Evolutionary conservation across 257 asterid species (phyloP), one percentile per base, ranked within the genome.

Genomic region (Knoxia roxburghii): DNA sequence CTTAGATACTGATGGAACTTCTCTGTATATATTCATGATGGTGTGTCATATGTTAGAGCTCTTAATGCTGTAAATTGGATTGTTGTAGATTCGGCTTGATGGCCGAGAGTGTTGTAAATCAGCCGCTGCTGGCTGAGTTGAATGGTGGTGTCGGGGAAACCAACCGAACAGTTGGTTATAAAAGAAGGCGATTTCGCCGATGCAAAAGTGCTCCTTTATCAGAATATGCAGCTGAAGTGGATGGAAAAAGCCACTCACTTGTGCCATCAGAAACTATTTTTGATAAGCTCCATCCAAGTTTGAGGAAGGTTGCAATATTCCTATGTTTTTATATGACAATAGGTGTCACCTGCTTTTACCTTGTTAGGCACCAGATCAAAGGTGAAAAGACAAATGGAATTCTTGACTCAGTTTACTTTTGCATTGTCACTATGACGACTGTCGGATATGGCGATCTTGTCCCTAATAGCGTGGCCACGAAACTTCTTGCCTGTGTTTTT

Each of bases 401-500:
- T 70, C 93, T 93, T 23, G 98, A 93, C 79, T 86, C 97, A 4
- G 75, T 88, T 66, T 93, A 90, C 83, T 93, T 93, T 64, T 88
- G 96, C 83, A 86, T 93, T 37, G 97, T 93, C 65, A 93, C 98
- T 13, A 93, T 93, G 97, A 93, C 98, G 24, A 93, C 96, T 10
- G 90, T 93, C 41, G 98, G 98, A 65, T 93, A 93, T 56, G 98
- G 98, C 27, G 98, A 93, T 73, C 87, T 93, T 12, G 95, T 93
- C 18, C 98, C 98, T 17, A 68, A 79, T 32, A 85, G 88, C 59
- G 39, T 70, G 1, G 70, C 80, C 52, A 29, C 97, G 1, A 93
- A 93, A 65, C 90, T 93, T 29, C 91, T 93, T 21, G 94, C 98
- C 14, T 87, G 95, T 64, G 89, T 57, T 56, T 93, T 86, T 46